Percentiles rank a stretch among this genome's conserved stretches.
These are phyloP conservation scores for Odontarrhena argentea DNA, from an alignment of 345 rosid species.

Conservation along the genomic window DNA sequence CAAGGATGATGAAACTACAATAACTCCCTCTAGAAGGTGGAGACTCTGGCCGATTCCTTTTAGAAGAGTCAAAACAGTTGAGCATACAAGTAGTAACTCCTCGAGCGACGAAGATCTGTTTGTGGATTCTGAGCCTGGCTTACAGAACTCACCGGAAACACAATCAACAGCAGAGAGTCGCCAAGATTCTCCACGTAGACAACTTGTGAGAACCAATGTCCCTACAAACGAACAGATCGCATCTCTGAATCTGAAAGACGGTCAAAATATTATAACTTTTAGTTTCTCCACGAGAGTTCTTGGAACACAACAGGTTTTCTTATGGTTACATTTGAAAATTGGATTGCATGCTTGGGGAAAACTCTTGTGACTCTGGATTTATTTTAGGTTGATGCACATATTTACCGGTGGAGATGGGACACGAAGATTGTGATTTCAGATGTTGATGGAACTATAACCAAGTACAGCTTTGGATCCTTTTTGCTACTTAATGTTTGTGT, in stretches of 20 bases:
- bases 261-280: slow-evolving; percentile 82
- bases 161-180: slow-evolving; percentile 38
- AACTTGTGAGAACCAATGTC: slow-evolving; percentile 70
- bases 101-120: slow-evolving; percentile 75
- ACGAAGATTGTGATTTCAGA: slow-evolving; percentile 90
- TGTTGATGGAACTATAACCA: slow-evolving; percentile 96
- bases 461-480: slow-evolving; percentile 48
- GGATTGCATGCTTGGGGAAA: background rate
- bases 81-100: slow-evolving; percentile 57
- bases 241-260: slow-evolving; percentile 87
- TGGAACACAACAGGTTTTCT: slow-evolving; percentile 82
- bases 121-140: slow-evolving; percentile 71
- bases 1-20: slow-evolving; percentile 47
- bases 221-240: slow-evolving; percentile 89
- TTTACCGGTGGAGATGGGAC: slow-evolving; percentile 94
- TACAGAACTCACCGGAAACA: slow-evolving; percentile 45
- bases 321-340: slow-evolving; percentile 5
- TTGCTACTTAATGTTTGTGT: background rate
- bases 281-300: slow-evolving; percentile 88
- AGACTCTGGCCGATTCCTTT: slow-evolving; percentile 87
- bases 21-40: slow-evolving; percentile 64
- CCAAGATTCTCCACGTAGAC: slow-evolving; percentile 63
- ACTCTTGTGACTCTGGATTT: slow-evolving; percentile 24
- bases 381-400: slow-evolving; percentile 84
- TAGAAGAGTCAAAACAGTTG: slow-evolving; percentile 76